Base-by-base conservation (phyloP, 2,329 filamentous ascomycete species). In the Acarospora socialis region DNA sequence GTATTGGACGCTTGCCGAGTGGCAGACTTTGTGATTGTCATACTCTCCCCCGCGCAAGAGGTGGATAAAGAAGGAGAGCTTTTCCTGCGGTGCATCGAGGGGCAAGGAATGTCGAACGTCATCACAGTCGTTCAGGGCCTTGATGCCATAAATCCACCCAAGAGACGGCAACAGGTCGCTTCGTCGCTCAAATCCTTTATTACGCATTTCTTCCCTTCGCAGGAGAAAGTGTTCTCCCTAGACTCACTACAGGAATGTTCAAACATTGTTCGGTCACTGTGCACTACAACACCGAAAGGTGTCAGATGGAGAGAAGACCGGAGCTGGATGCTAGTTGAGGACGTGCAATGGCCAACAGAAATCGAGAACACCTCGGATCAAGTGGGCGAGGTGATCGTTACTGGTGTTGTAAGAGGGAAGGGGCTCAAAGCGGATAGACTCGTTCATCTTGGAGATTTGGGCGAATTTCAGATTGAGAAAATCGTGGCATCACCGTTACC, bases 301-400 rank as follows among this genome's bases (percentile, higher is more conserved):
- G 72, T 98, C n/a, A 66, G 77, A 41, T 98, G 90, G 90, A 73
- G 90, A 46, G 90, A 98, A 32, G 83, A 93, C 43, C 71, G 90
- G 44, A 92, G 84, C 46, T 98, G 90, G 81, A 82, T 98, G 77
- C 61, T 93, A 35, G 73, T 87, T 4, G 90, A 98, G 43, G 70
- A 86, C 17, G 64, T 93, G 32, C 60, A 70, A 44, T 92, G 84
- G 67, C 67, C 72, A 7, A 65, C 70, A 17, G 63, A 59, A 4
- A 65, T 66, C 7, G 62, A 66, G 1, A 66, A 70, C 3, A 4
- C 14, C 27, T 45, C 52, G 14, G 48, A 51, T 20, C 43, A 49
- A 6, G 50, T 53, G 17, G 59, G 61, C n/a, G 61, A 74, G 24
- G 79, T 82, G 6, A 61, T 86, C 5, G 51, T 98, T 24, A 92